Evolutionary conservation across 2,329 filamentous ascomycete genomes (phyloP), one percentile per base, ranked within the genome.

Genomic region (Coniochaeta sp.): DNA sequence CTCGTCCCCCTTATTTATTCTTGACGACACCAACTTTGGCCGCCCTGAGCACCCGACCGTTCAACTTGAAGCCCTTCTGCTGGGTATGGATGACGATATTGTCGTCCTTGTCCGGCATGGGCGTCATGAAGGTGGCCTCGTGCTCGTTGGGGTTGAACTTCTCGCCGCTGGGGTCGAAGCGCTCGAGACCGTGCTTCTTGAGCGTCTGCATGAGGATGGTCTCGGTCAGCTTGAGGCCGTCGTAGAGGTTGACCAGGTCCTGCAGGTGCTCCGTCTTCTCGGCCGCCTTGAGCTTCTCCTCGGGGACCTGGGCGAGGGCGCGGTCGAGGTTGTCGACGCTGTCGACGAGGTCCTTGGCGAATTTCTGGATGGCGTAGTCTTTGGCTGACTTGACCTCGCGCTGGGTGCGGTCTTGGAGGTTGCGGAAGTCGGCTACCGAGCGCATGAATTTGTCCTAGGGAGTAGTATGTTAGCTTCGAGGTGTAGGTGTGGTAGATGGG

Each of bases 91-190:
- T 95, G 70, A 97, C 90, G 60, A 87, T 89, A 68, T 91, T 91
- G 70, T 98, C 87, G 75, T 96, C 89, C 82, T 96, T 96, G 67
- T 86, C 92, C 59, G 87, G 83, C 79, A 91, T 86, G 50, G 92
- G 91, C 11, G 91, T 87, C 88, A 96, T 93, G 78, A 98, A 98
- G 24, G 91, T 95, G 40, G 95, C 95, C 81, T 99, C 95, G 74
- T 98, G 95, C 76, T 90, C 83, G 76, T 97, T 97, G 66, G 95
- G 93, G 79, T 99, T 89, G 81, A 99, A 99, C 77, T 91, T 92
- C 73, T 95, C 89, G 68, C 86, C 83, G 65, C 85, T 79, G 19
- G 95, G 93, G 72, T 93, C 87, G 73, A 96, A 91, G 67, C 93
- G 83, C 81, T 96, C 90, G 64, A 99, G 81, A 60, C 95, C 95